A percentile compares a stretch with the other conserved stretches of the same genome.
Evolutionary conservation across 805 yeast genomes (phyloP).

Genomic region (Pichia rugopelliculosa): DNA sequence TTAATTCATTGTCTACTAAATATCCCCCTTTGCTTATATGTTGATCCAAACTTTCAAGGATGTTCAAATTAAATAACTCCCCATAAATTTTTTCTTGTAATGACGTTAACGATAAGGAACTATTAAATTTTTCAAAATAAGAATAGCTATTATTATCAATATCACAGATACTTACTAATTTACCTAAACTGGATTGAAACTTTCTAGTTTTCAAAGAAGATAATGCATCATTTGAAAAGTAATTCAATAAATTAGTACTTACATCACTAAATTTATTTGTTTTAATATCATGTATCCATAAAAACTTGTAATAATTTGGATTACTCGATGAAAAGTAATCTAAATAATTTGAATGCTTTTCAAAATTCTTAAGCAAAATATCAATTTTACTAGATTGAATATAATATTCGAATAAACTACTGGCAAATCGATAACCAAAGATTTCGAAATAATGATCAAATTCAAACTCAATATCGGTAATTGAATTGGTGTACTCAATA

Average conservation of each 20-base stretch:
- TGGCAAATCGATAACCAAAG: slow-evolving; percentile 66
- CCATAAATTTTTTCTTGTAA: slow-evolving; percentile 1
- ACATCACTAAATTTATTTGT: slow-evolving; percentile 46
- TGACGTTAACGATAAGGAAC: background rate
- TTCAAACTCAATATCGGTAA: slow-evolving; percentile 15
- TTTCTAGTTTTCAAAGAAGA: slow-evolving; percentile 39
- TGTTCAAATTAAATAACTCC: background rate
- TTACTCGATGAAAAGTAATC: slow-evolving; percentile 43
- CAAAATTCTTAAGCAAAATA: slow-evolving; percentile 49
- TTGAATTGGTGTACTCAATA: slow-evolving; percentile 15
- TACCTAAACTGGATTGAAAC: slow-evolving; percentile 63
- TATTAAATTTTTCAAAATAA: background rate
- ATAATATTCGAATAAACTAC: slow-evolving; percentile 51
- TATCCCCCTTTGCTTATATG: background rate
- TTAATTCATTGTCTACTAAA: background rate
- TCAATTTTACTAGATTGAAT: slow-evolving; percentile 45
- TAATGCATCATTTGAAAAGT: slow-evolving; percentile 32
- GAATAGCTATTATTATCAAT: background rate
- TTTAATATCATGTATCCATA: slow-evolving; percentile 67
- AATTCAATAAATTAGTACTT: slow-evolving; percentile 36
- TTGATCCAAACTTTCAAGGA: background rate
- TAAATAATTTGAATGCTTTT: slow-evolving; percentile 42
- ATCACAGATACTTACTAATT: slow-evolving; percentile 44
- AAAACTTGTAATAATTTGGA: slow-evolving; percentile 40
- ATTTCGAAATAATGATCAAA: slow-evolving; percentile 48